Conservation (phyloP, 2,329 filamentous ascomycete genomes). For the Ilyonectria sp. region DNA sequence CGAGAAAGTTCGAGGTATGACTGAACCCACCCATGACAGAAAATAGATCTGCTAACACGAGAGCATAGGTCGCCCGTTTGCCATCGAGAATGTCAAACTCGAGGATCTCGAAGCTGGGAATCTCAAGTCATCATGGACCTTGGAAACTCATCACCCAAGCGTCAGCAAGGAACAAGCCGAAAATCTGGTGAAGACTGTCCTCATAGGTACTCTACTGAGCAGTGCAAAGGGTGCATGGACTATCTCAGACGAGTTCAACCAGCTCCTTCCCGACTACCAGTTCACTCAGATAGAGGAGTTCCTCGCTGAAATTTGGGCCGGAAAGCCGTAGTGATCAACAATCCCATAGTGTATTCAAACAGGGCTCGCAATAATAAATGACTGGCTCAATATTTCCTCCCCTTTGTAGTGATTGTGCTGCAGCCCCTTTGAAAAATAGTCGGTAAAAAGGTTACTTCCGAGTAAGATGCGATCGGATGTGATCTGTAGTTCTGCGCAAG, state of each 20-base stretch:
- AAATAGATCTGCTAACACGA: background rate
- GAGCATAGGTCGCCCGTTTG: conserved; percentile 30
- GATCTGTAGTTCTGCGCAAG: too few relatives aligned
- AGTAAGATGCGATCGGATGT: too few relatives aligned
- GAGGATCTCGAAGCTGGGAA: conserved; percentile 36
- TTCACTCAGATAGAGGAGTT: conserved; percentile 59
- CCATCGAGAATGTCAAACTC: conserved; percentile 23
- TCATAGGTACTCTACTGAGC: background rate
- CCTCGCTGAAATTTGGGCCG: conserved; percentile 47
- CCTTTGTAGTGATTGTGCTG: too few relatives aligned
- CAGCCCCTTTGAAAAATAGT: too few relatives aligned
- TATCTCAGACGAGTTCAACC: conserved; percentile 59
- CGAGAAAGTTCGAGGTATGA: conserved; percentile 56
- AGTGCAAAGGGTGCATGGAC: conserved; percentile 44
- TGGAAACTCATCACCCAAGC: conserved; percentile 20
- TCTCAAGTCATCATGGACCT: conserved; percentile 45
- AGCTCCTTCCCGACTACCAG: conserved; percentile 57
- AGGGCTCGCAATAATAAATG: too few relatives aligned
- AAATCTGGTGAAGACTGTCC: background rate
- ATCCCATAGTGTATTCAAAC: too few relatives aligned
- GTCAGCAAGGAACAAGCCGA: conserved; percentile 37
- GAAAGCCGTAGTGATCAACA: background rate
- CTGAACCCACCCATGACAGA: background rate
- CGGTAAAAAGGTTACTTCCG: too few relatives aligned
- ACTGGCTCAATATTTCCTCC: too few relatives aligned